phyloP scores from a whole-genome alignment of 2,329 filamentous ascomycete species.

The Aschersonia sp. region DNA sequence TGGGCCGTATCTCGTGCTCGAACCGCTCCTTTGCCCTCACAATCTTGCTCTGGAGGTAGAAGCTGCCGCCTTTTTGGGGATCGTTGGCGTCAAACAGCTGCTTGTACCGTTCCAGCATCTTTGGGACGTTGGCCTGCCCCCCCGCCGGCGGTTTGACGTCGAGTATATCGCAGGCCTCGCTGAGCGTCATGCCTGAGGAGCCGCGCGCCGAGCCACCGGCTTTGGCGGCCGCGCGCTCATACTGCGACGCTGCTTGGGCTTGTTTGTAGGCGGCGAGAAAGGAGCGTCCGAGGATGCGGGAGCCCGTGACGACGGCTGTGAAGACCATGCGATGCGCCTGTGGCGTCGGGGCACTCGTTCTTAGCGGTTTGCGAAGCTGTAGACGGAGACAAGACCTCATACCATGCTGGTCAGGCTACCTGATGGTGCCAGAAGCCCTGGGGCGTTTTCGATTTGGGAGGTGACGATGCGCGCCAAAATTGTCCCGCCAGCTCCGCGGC shows the following conservation, averaged over 20 bases:
- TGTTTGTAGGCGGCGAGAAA: slow-evolving; percentile 93
- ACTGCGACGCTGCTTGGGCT: slow-evolving; percentile 74
- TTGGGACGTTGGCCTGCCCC: slow-evolving; percentile 63
- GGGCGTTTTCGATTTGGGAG: no score
- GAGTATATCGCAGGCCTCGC: slow-evolving; percentile 94
- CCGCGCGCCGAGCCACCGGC: slow-evolving; percentile 29
- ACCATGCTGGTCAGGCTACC: background rate
- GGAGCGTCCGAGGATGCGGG: slow-evolving; percentile 82
- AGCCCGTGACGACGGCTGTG: slow-evolving; percentile 81
- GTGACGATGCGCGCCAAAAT: no score
- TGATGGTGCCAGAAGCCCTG: no score
- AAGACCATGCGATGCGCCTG: slow-evolving; percentile 84
- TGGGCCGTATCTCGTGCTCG: slow-evolving; percentile 68
- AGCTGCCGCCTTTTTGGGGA: slow-evolving; percentile 88
- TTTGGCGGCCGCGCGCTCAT: slow-evolving; percentile 60
- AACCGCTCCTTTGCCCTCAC: slow-evolving; percentile 82
- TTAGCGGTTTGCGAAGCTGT: no score
- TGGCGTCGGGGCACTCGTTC: no score
- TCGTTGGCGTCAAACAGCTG: slow-evolving; percentile 89
- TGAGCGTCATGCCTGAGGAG: slow-evolving; percentile 69
- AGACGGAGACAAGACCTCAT: background rate
- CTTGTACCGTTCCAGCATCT: slow-evolving; percentile 81
- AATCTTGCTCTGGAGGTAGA: slow-evolving; percentile 97
- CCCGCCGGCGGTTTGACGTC: slow-evolving; percentile 75
- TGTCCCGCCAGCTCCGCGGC: no score